Percentiles rank a stretch among this genome's conserved stretches.
phyloP scores from a whole-genome alignment of 2,329 filamentous ascomycete species.

The Fusarium sp. region DNA sequence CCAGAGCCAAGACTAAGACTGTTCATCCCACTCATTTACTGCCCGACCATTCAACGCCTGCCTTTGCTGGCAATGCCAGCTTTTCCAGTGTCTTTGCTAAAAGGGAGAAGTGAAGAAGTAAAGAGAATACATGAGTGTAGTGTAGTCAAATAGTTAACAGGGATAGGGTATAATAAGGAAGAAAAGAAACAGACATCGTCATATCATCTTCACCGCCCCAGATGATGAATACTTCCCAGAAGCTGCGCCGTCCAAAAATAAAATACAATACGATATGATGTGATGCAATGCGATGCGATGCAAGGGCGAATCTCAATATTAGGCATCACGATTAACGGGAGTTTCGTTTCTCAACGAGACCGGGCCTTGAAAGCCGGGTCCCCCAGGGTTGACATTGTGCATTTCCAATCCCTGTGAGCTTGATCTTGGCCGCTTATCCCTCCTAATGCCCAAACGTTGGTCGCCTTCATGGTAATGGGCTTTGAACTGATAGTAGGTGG shows the following conservation, averaged over 20 bases:
- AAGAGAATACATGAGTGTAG: slow-evolving; percentile 26
- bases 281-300: slow-evolving; percentile 8
- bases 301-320: slow-evolving; percentile 4
- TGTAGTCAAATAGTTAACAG: slow-evolving; percentile 27
- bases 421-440: slow-evolving; percentile 56
- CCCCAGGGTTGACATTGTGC: slow-evolving; percentile 67
- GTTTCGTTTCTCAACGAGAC: slow-evolving; percentile 56
- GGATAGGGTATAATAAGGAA: slow-evolving; percentile 38
- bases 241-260: slow-evolving; percentile 31
- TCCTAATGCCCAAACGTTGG: slow-evolving; percentile 76
- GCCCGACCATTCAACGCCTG: slow-evolving; percentile 21
- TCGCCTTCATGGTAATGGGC: slow-evolving; percentile 80
- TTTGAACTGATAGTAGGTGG: slow-evolving; percentile 92
- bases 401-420: slow-evolving; percentile 80
- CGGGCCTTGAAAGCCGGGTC: slow-evolving; percentile 66
- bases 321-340: slow-evolving; percentile 28
- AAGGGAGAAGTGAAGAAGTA: background rate
- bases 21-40: slow-evolving; percentile 2
- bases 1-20: slow-evolving; percentile 11
- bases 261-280: slow-evolving; percentile 8
- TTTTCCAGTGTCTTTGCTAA: slow-evolving; percentile 27
- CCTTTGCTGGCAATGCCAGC: slow-evolving; percentile 16
- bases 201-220: slow-evolving; percentile 33
- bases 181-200: slow-evolving; percentile 40
- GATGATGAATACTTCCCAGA: slow-evolving; percentile 43